A percentile compares a stretch with the other conserved stretches of the same genome.
phyloP scores from a whole-genome alignment of 225 moss, liverwort and hornwort species.

The Physcomitrellopsis africana region DNA sequence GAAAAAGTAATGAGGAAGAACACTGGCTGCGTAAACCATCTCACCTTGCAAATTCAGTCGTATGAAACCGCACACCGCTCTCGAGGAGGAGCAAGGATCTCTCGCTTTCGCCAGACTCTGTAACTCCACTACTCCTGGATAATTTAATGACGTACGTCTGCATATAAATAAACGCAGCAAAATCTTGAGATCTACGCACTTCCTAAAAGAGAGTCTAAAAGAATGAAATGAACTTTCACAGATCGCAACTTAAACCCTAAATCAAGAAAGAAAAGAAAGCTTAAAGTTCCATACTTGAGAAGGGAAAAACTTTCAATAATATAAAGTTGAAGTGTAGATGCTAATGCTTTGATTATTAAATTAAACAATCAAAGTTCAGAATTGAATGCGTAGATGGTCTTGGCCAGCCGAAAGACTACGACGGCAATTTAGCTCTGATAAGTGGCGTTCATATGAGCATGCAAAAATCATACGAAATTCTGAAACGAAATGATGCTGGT shows the following conservation, averaged over 20 bases:
- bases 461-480: background rate
- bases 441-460: background rate
- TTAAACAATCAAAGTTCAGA: constrained; percentile 4
- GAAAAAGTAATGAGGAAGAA: background rate
- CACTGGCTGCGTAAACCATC: background rate
- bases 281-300: background rate
- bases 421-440: background rate
- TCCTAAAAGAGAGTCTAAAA: constrained; percentile 9
- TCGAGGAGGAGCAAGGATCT: constrained; percentile 79
- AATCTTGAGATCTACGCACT: background rate
- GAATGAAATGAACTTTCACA: background rate
- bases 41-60: constrained; percentile 81
- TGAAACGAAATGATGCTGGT: background rate
- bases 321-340: constrained; percentile 2
- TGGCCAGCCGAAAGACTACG: background rate
- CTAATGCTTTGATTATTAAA: constrained; percentile 1
- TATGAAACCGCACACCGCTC: constrained; percentile 92
- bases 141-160: constrained; percentile 90
- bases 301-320: constrained; percentile 5
- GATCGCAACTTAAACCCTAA: constrained; percentile 31
- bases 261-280: background rate
- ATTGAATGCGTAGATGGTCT: background rate
- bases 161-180: constrained; percentile 28
- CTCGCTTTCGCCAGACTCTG: constrained; percentile 93
- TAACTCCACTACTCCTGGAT: constrained; percentile 85